These are phyloP conservation scores for Peronospora tabacina DNA, from an alignment of 352 stramenopile species.

Conservation along the genomic window DNA sequence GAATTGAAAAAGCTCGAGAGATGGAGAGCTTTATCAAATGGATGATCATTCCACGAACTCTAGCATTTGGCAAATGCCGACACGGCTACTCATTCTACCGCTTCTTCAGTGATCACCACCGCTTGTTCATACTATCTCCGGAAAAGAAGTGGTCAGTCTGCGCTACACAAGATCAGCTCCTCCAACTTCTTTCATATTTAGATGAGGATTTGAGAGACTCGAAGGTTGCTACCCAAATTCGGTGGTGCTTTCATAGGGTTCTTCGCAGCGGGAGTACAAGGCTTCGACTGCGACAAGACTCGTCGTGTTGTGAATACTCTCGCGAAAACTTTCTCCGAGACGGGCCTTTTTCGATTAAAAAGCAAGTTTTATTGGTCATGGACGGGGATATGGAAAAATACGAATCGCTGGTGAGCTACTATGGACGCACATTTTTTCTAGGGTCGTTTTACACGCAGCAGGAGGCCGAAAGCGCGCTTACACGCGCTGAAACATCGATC, in stretches of 20 bases:
- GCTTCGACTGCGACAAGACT: slow-evolving; percentile 14
- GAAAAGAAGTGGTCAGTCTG: slow-evolving; percentile 45
- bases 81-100: slow-evolving; percentile 50
- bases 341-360: slow-evolving; percentile 42
- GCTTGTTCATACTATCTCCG: slow-evolving; percentile 46
- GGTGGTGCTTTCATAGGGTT: slow-evolving; percentile 34
- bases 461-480: slow-evolving; percentile 40
- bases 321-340: slow-evolving; percentile 27
- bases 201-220: slow-evolving; percentile 30
- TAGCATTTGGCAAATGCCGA: slow-evolving; percentile 49
- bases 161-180: slow-evolving; percentile 21
- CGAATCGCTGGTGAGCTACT: slow-evolving; percentile 37
- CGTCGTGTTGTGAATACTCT: slow-evolving; percentile 32
- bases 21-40: slow-evolving; percentile 62
- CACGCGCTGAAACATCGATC: slow-evolving; percentile 32
- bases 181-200: slow-evolving; percentile 47
- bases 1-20: slow-evolving; percentile 37
- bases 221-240: slow-evolving; percentile 33
- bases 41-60: slow-evolving; percentile 50
- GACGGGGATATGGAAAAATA: slow-evolving; percentile 44
- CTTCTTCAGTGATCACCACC: slow-evolving; percentile 49
- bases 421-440: slow-evolving; percentile 42
- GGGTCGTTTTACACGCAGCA: slow-evolving; percentile 41
- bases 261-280: slow-evolving; percentile 24
- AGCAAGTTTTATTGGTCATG: slow-evolving; percentile 33